A percentile compares a stretch with the other conserved stretches of the same genome.
These are phyloP conservation scores for Monosporascus sp. DNA, from an alignment of 2,329 filamentous ascomycete genomes.

Conservation along the genomic window DNA sequence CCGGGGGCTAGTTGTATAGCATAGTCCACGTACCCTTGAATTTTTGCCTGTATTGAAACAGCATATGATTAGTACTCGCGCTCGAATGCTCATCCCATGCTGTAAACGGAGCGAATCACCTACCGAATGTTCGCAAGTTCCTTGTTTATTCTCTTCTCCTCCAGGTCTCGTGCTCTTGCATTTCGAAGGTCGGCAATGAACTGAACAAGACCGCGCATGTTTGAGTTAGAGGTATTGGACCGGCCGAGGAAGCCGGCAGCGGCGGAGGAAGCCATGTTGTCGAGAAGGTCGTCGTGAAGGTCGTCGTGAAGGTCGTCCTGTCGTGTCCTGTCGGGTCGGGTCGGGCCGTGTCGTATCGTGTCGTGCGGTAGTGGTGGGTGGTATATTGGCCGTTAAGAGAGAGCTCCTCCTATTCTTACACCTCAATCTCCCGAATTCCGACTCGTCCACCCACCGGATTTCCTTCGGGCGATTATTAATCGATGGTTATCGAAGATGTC, in stretches of 20 bases:
- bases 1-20: neutral
- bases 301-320: slow-evolving; percentile 17
- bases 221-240: slow-evolving; percentile 59
- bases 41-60: slow-evolving; percentile 60
- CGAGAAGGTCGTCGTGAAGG: slow-evolving; percentile 8
- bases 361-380: neutral
- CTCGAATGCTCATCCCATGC: neutral
- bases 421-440: slow-evolving; percentile 11
- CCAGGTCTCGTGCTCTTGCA: slow-evolving; percentile 86
- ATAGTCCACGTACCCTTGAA: slow-evolving; percentile 64
- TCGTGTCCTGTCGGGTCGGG: too few relatives aligned
- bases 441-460: slow-evolving; percentile 13
- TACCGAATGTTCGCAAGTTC: slow-evolving; percentile 93
- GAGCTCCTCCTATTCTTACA: slow-evolving; percentile 14
- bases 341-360: too few relatives aligned
- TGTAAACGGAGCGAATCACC: slow-evolving; percentile 22
- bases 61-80: slow-evolving; percentile 9
- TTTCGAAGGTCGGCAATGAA: slow-evolving; percentile 98
- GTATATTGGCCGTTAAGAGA: neutral
- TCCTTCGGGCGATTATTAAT: slow-evolving; percentile 8
- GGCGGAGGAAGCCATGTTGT: slow-evolving; percentile 49
- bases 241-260: slow-evolving; percentile 59
- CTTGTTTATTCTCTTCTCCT: slow-evolving; percentile 99
- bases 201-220: slow-evolving; percentile 83
- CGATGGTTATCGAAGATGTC: neutral